These are phyloP conservation scores for Colletotrichum musae DNA, from an alignment of 2,329 filamentous ascomycete genomes.

Conservation along the genomic window DNA sequence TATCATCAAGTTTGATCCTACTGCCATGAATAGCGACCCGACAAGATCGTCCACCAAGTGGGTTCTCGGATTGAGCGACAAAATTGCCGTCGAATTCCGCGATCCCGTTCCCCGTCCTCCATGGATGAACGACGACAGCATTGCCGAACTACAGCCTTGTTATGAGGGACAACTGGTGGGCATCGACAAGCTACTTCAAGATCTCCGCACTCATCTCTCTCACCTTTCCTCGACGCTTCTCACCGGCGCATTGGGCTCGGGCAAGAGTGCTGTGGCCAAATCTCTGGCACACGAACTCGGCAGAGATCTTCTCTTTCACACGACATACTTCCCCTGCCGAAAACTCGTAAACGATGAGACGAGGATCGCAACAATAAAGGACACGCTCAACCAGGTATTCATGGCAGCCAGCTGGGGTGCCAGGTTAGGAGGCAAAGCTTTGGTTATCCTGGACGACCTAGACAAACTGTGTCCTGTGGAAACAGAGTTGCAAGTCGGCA, in stretches of 20 bases:
- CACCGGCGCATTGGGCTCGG: slow-evolving; percentile 89
- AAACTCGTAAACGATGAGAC: slow-evolving; percentile 93
- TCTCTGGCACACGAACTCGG: slow-evolving; percentile 82
- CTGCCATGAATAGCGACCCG: slow-evolving; percentile 51
- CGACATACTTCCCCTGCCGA: slow-evolving; percentile 87
- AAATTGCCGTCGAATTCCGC: slow-evolving; percentile 82
- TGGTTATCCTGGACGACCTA: slow-evolving; percentile 93
- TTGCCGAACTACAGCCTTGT: slow-evolving; percentile 69
- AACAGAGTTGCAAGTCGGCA: slow-evolving; percentile 93
- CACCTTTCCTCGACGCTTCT: slow-evolving; percentile 92
- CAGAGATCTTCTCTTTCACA: slow-evolving; percentile 82
- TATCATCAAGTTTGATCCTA: slow-evolving; percentile 82
- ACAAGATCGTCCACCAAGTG: slow-evolving; percentile 61
- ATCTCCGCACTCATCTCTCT: slow-evolving; percentile 81
- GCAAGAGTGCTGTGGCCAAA: slow-evolving; percentile 87
- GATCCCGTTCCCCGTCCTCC: slow-evolving; percentile 77
- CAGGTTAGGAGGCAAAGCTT: slow-evolving; percentile 83
- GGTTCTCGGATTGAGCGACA: slow-evolving; percentile 84
- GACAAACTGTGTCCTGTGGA: slow-evolving; percentile 94
- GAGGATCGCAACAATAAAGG: slow-evolving; percentile 90
- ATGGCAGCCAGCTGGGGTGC: slow-evolving; percentile 94
- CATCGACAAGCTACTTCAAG: slow-evolving; percentile 82
- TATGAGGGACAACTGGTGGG: slow-evolving; percentile 79
- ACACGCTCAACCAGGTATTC: slow-evolving; percentile 86
- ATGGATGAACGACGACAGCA: slow-evolving; percentile 62